phyloP scores from a whole-genome alignment of 2,329 filamentous ascomycete genomes.

The Hypocreales sp. region DNA sequence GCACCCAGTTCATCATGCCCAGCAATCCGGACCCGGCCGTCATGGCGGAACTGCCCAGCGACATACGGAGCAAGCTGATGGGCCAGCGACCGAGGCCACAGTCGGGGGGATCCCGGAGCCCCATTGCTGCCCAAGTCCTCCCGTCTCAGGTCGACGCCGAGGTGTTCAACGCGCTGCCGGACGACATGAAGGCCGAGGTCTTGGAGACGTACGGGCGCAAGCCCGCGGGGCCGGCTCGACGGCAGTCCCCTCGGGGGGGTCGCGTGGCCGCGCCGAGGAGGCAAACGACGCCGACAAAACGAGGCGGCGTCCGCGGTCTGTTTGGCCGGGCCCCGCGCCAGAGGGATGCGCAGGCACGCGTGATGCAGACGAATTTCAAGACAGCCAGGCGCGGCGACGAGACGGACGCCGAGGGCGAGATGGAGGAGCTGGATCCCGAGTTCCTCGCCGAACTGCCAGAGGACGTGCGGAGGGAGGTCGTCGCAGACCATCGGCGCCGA shows the following conservation, averaged over 20 bases:
- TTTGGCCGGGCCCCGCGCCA: conserved; percentile 33
- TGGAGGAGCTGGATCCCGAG: conserved; percentile 44
- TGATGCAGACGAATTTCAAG: conserved; percentile 63
- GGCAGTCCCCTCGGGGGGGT: conserved; percentile 41
- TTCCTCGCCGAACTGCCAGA: conserved; percentile 75
- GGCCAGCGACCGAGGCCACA: conserved; percentile 30
- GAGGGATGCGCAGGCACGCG: conserved; percentile 37
- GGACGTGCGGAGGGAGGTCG: conserved; percentile 62
- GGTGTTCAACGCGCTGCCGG: conserved; percentile 68
- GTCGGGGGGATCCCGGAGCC: conserved; percentile 20
- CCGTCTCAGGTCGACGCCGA: conserved; percentile 77
- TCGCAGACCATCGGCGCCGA: conserved; percentile 49
- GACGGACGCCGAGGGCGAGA: conserved; percentile 13
- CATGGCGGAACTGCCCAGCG: conserved; percentile 65
- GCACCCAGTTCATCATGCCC: conserved; percentile 87
- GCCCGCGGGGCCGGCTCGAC: conserved; percentile 19
- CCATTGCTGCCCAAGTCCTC: conserved; percentile 26
- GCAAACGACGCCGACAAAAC: conserved; percentile 50
- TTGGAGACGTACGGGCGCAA: conserved; percentile 49
- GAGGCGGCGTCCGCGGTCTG: conserved; percentile 26
- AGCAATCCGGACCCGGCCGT: conserved; percentile 69
- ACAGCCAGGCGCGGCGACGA: conserved; percentile 19
- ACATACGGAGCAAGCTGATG: conserved; percentile 65
- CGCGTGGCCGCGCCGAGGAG: conserved; percentile 35
- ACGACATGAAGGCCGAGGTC: conserved; percentile 74